These are phyloP conservation scores for Plantago major DNA, from an alignment of 257 asterid genomes.

Conservation along the genomic window DNA sequence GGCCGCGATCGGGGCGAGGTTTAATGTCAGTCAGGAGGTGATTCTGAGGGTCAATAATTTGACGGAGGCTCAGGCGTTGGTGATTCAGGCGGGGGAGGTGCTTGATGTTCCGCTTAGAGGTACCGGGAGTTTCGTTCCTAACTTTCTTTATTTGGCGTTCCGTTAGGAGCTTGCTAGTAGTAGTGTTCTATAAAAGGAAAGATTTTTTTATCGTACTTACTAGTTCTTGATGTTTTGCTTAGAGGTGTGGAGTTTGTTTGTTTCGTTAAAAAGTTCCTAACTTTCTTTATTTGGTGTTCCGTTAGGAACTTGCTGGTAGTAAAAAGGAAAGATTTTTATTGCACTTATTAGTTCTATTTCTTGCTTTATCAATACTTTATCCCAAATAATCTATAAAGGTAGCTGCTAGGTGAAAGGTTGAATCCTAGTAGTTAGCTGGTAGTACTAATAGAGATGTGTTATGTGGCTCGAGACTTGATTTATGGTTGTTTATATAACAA, in stretches of 20 bases:
- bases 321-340: neutral
- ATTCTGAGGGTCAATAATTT: constrained; percentile 53
- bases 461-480: no score
- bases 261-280: neutral
- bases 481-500: no score
- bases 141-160: neutral
- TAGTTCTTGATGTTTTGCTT: no score
- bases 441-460: no score
- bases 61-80: constrained; percentile 32
- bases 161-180: neutral
- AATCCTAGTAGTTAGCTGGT: no score
- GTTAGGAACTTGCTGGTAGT: neutral
- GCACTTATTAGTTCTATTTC: no score
- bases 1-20: constrained; percentile 55
- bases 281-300: no score
- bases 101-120: constrained; percentile 87
- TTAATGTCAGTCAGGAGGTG: constrained; percentile 37
- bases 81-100: constrained; percentile 36
- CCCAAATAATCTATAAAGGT: no score
- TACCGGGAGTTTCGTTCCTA: constrained; percentile 3
- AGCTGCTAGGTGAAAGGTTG: no score
- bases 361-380: no score
- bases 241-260: no score
- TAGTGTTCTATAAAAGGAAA: neutral
- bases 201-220: no score